phyloP scores from a whole-genome alignment of 2,329 filamentous ascomycete genomes.

The Knufia fluminis region DNA sequence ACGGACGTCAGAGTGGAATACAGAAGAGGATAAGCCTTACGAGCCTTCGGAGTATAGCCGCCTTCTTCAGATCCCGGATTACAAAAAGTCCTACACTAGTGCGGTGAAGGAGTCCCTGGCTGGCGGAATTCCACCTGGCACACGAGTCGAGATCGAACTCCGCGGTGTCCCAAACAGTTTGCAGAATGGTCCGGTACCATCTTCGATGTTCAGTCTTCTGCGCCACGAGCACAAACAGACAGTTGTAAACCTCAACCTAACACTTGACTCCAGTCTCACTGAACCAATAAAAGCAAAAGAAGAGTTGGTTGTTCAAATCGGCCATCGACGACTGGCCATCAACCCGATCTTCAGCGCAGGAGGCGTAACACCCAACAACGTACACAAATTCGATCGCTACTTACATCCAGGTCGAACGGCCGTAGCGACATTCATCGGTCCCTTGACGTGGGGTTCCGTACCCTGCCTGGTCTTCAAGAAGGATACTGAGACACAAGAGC shows the following conservation, averaged over 20 bases:
- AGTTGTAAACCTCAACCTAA: slow-evolving; percentile 80
- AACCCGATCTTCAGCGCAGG: slow-evolving; percentile 82
- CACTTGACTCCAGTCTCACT: slow-evolving; percentile 66
- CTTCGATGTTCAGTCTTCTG: slow-evolving; percentile 76
- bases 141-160: slow-evolving; percentile 71
- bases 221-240: slow-evolving; percentile 93
- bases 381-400: slow-evolving; percentile 92
- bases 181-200: slow-evolving; percentile 48
- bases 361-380: slow-evolving; percentile 89
- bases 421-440: slow-evolving; percentile 81
- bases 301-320: slow-evolving; percentile 83
- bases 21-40: slow-evolving; percentile 72
- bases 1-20: slow-evolving; percentile 79
- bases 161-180: slow-evolving; percentile 48
- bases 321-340: slow-evolving; percentile 74
- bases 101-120: slow-evolving; percentile 72
- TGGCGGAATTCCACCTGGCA: slow-evolving; percentile 79
- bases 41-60: slow-evolving; percentile 86
- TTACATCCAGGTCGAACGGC: slow-evolving; percentile 83
- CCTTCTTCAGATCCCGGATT: slow-evolving; percentile 79
- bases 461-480: slow-evolving; percentile 77
- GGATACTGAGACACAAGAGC: slow-evolving; percentile 32
- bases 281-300: slow-evolving; percentile 82
- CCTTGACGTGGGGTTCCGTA: slow-evolving; percentile 85
- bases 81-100: slow-evolving; percentile 70